These are phyloP conservation scores for Eucalyptus grandis DNA, from an alignment of 345 rosid species.

Conservation along the genomic window DNA sequence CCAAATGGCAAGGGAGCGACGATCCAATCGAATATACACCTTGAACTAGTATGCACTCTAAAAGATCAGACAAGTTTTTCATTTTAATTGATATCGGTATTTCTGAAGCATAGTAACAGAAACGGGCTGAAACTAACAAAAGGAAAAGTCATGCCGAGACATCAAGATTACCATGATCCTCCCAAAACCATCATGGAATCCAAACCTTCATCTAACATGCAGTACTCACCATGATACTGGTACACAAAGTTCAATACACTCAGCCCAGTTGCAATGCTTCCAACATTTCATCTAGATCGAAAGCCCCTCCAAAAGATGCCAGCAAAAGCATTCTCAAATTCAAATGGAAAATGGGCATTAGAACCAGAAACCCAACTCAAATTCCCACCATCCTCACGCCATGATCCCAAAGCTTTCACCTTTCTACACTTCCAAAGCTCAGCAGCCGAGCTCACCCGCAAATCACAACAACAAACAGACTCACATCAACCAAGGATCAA, in stretches of 20 bases:
- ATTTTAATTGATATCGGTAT: not conserved
- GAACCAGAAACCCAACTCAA: not conserved
- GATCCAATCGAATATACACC: not conserved
- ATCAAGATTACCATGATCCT: not conserved
- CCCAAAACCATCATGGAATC: not conserved
- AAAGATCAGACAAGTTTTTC: not conserved
- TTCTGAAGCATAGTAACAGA: not conserved
- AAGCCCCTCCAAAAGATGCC: not conserved
- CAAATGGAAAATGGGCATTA: not conserved
- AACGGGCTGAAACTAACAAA: not conserved
- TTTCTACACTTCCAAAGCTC: not conserved
- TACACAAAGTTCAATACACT: not conserved
- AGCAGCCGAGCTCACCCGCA: not conserved
- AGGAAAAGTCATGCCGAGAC: not conserved
- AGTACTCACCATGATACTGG: not conserved
- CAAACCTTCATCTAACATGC: not conserved
- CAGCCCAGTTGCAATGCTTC: not conserved
- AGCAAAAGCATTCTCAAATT: rapidly evolving
- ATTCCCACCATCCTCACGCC: not conserved
- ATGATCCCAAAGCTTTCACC: not conserved
- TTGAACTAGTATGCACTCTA: not conserved
- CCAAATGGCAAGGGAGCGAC: not conserved
- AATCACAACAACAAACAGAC: not conserved
- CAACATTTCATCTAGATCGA: not conserved
- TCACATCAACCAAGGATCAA: not conserved